phyloP scores from a whole-genome alignment of 768 basidiomycete species.

The Boletus reticuloceps region DNA sequence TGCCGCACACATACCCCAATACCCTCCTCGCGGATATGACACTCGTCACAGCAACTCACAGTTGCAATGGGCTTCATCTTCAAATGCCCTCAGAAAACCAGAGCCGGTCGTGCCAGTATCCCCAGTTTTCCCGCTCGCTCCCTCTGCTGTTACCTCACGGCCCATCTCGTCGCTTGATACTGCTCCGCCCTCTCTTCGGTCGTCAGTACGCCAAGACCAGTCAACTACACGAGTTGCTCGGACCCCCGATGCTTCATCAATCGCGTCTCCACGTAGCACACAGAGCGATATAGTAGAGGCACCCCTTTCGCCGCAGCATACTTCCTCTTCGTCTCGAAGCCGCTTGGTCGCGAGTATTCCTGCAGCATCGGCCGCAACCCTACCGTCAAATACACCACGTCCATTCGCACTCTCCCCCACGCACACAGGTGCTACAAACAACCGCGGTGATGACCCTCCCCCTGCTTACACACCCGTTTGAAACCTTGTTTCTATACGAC shows the following conservation, averaged over 20 bases:
- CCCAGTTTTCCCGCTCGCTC: neutral
- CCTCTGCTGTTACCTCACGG: neutral
- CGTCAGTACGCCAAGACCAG: neutral
- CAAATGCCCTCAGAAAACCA: neutral
- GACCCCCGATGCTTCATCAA: neutral
- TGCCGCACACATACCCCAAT: neutral
- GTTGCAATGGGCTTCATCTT: neutral
- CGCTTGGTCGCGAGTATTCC: neutral
- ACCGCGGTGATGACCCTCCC: conserved; percentile 16
- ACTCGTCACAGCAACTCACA: neutral
- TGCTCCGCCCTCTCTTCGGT: neutral
- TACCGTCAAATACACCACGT: neutral
- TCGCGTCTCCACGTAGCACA: neutral
- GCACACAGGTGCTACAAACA: conserved; percentile 12
- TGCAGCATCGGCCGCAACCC: neutral
- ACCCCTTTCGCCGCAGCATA: neutral
- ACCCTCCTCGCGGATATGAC: conserved; percentile 7
- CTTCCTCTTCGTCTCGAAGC: neutral
- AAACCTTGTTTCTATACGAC: neutral
- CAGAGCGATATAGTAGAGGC: neutral
- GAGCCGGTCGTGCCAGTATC: neutral
- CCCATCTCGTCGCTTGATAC: conserved; percentile 4
- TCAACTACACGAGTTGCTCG: neutral
- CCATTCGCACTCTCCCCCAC: conserved; percentile 2
- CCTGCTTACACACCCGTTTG: conserved; percentile 26